Conservation (phyloP, 768 basidiomycete species). For the Royoungia palumana region DNA sequence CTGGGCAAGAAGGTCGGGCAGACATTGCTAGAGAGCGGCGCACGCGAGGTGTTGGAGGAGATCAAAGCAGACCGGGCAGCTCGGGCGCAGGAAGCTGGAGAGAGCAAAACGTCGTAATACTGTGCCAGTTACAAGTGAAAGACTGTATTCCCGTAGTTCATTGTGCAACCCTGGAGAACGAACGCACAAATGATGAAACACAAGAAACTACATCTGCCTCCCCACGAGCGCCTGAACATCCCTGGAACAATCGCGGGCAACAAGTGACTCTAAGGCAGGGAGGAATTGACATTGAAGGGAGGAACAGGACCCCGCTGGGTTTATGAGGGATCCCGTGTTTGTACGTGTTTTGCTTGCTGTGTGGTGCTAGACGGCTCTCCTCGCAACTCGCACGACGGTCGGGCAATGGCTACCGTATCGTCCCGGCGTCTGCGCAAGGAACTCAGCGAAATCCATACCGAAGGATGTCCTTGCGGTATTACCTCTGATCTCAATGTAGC, state of each 20-base stretch:
- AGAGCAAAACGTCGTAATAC: constrained; percentile 5
- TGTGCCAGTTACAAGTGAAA: constrained; percentile 1
- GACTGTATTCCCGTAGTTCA: constrained; percentile 25
- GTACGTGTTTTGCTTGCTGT: constrained; percentile 31
- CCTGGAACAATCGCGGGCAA: constrained; percentile 37
- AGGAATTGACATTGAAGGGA: constrained; percentile 40
- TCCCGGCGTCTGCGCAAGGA: constrained; percentile 68
- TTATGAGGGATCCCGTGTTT: constrained; percentile 38
- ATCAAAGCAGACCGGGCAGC: constrained; percentile 66
- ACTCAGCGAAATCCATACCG: constrained; percentile 59
- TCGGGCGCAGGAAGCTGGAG: constrained; percentile 42
- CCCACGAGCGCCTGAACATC: constrained; percentile 65
- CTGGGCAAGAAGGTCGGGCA: constrained; percentile 67
- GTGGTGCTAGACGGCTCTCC: neutral
- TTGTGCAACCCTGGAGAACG: constrained; percentile 9
- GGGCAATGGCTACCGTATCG: constrained; percentile 59
- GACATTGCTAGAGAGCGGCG: constrained; percentile 65
- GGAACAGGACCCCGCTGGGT: neutral
- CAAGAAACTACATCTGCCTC: constrained; percentile 48
- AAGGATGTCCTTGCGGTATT: constrained; percentile 66
- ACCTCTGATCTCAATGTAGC: neutral
- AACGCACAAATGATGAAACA: constrained; percentile 23
- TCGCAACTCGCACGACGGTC: constrained; percentile 16
- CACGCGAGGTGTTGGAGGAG: constrained; percentile 75
- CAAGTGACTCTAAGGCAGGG: constrained; percentile 74